phyloP scores from a whole-genome alignment of 2,329 filamentous ascomycete genomes.

The Pyrenochaeta sp. region DNA sequence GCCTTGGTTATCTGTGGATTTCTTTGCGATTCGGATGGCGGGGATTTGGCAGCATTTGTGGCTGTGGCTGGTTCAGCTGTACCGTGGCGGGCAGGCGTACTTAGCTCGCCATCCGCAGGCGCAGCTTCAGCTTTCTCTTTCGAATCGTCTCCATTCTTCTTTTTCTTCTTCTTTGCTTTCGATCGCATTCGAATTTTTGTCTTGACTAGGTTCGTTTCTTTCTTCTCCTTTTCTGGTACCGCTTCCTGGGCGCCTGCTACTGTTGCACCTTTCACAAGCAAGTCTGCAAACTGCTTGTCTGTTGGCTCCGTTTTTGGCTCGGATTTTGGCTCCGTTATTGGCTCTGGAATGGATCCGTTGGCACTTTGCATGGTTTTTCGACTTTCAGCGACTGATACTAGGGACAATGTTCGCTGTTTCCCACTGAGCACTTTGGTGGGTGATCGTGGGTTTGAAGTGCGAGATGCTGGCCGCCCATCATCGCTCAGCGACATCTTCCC shows the following conservation, averaged over 20 bases:
- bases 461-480: slow-evolving; percentile 10
- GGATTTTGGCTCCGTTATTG: not conserved
- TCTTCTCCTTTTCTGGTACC: slow-evolving; percentile 1
- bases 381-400: slow-evolving; percentile 31
- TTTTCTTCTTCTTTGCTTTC: slow-evolving; percentile 36
- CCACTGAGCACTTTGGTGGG: slow-evolving; percentile 32
- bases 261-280: slow-evolving; percentile 33
- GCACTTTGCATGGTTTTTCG: slow-evolving; percentile 23
- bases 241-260: slow-evolving; percentile 16
- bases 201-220: slow-evolving; percentile 41
- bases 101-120: slow-evolving; percentile 12
- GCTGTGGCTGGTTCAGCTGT: slow-evolving; percentile 12
- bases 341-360: not conserved
- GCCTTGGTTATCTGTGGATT: slow-evolving; percentile 32
- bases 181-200: slow-evolving; percentile 48
- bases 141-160: slow-evolving; percentile 20
- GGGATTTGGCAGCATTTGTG: not conserved
- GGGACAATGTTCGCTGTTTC: slow-evolving; percentile 29
- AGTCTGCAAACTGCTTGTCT: slow-evolving; percentile 43
- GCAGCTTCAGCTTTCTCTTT: slow-evolving; percentile 14
- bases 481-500: slow-evolving; percentile 32
- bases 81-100: slow-evolving; percentile 4
- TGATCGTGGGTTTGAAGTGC: slow-evolving; percentile 11
- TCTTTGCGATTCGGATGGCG: slow-evolving; percentile 8
- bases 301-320: slow-evolving; percentile 17